Conservation (phyloP, 805 yeast species). For the Ogataea saltuana region DNA sequence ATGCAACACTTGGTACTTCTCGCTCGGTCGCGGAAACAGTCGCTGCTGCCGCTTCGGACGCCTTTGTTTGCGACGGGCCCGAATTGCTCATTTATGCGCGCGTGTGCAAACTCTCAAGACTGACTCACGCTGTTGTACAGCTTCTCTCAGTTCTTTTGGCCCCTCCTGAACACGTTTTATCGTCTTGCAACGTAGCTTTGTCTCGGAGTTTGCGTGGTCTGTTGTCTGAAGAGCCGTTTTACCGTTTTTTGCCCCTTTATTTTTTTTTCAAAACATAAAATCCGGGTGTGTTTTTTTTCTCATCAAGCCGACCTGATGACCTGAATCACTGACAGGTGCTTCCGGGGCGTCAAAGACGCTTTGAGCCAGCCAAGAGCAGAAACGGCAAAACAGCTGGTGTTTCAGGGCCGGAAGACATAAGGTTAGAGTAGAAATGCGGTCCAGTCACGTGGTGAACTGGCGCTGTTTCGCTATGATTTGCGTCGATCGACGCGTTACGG, state of each 20-base stretch:
- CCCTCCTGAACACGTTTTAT: background rate
- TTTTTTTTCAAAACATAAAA: background rate
- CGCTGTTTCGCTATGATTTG: background rate
- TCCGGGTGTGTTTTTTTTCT: background rate
- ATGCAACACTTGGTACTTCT: background rate
- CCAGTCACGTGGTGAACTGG: too few species aligned
- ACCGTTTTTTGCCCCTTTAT: slow-evolving; percentile 5
- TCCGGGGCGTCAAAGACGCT: too few species aligned
- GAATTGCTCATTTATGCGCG: slow-evolving; percentile 4
- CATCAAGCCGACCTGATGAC: too few species aligned
- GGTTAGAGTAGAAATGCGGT: too few species aligned
- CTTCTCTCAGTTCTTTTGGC: background rate
- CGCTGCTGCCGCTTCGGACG: slow-evolving; percentile 5
- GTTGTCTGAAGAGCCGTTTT: background rate
- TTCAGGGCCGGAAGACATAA: too few species aligned
- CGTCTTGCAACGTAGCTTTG: background rate
- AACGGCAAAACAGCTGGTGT: too few species aligned
- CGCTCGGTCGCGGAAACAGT: too few species aligned
- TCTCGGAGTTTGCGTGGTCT: background rate
- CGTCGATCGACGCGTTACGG: slow-evolving; percentile 5
- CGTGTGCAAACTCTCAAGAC: background rate
- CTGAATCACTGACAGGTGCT: too few species aligned
- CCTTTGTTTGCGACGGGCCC: slow-evolving; percentile 6
- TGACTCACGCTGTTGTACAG: background rate
- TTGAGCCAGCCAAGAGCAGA: too few species aligned